These are phyloP conservation scores for Backusella liffmaniae DNA, from an alignment of 192 early-diverging fungal species.

Conservation along the genomic window DNA sequence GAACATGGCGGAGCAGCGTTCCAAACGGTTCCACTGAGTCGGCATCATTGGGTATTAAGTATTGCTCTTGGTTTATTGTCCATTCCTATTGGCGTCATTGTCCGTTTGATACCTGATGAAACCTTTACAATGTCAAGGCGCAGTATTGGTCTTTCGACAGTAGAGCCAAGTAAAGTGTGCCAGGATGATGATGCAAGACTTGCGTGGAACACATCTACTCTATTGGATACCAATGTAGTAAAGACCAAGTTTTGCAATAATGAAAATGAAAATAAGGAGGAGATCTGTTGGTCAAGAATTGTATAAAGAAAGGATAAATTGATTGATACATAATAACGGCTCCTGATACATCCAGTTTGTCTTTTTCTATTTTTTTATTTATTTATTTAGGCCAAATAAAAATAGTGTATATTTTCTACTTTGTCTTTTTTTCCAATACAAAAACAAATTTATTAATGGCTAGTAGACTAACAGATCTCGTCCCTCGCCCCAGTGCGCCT, in stretches of 20 bases:
- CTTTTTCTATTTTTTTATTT: constrained; percentile 6
- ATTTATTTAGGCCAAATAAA: too few relatives aligned
- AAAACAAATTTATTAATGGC: neutral
- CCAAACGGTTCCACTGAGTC: constrained; percentile 62
- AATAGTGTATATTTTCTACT: too few relatives aligned
- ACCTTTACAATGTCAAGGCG: constrained; percentile 30
- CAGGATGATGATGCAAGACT: neutral
- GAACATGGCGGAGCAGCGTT: constrained; percentile 89
- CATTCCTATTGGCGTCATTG: constrained; percentile 78
- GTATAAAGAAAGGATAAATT: neutral
- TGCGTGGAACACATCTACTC: neutral
- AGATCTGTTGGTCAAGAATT: constrained; percentile 44
- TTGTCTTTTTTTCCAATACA: too few relatives aligned
- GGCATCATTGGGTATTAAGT: constrained; percentile 79
- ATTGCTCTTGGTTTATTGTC: constrained; percentile 75
- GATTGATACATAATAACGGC: neutral
- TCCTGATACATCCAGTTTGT: neutral
- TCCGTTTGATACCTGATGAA: constrained; percentile 81
- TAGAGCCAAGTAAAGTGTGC: constrained; percentile 29
- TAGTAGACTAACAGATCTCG: constrained; percentile 44
- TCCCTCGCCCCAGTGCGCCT: constrained; percentile 34
- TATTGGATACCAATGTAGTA: neutral
- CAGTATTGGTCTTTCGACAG: constrained; percentile 32
- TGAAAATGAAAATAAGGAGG: constrained; percentile 33
- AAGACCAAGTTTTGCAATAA: constrained; percentile 14